Evolutionary conservation across 169 alveolate genomes (phyloP), one percentile per base, ranked within the genome.

Genomic region (Toxoplasma gondii): DNA sequence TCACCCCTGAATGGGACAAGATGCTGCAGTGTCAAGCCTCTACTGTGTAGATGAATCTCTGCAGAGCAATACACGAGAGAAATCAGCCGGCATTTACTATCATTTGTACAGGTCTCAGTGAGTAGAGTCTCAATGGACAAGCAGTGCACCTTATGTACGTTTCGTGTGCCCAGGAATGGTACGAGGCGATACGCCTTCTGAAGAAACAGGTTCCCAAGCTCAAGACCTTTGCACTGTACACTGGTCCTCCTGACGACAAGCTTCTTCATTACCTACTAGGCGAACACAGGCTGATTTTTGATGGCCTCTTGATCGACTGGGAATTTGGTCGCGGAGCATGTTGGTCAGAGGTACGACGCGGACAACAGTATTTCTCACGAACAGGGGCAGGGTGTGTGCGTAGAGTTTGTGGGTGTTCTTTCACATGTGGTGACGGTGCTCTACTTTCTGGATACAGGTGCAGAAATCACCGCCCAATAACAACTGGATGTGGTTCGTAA

Each of bases 401-500:
- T 12, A 12, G 58, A 49, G 58, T 49, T 12, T 49, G 4, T 4
- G 58, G 58, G 58, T 49, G 4, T 49, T 49, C 58, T 49, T 49
- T 12, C 58, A 49, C 58, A 12, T 49, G 58, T 49, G 58, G 22
- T 4, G 58, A 7, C 12, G 58, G 4, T 16, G 22, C 29, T 10
- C 29, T 64, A 4, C 34, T 4, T 16, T 16, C 29, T 64, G n/a
- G 34, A 10, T 82, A 29, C 90, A 82, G 90, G 90, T 82, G 36
- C 44, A 82, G 67, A 82, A 82, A 49, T 82, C 90, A 24, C 90
- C 90, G 38, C 90, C 90, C n/a, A 5, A 39, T 9, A 82, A 82
- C 64, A 82, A 82, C 64, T 82, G 90, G 90, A 82, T 82, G 90
- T 82, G 90, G 90, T 82, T 82, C 64, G 90, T 82, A 22, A 82